Conservation (phyloP, 768 basidiomycete genomes). For the Pilatotrama ljubarskyi region DNA sequence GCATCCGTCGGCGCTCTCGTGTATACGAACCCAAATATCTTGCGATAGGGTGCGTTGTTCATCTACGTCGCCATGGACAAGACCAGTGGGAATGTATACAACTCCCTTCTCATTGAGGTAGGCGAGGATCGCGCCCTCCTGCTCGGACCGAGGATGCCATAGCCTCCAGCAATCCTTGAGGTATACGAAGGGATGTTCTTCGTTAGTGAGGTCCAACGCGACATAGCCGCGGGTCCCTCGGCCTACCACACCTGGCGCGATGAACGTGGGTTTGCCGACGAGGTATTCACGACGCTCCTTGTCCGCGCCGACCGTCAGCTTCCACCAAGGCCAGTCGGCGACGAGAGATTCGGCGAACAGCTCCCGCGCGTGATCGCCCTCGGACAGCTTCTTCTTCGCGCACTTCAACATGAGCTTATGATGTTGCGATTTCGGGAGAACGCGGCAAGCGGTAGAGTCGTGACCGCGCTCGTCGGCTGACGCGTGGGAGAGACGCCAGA, state of each 20-base stretch:
- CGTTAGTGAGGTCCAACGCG: background rate
- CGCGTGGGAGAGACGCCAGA: no score
- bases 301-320: background rate
- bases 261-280: background rate
- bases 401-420: no score
- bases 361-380: background rate
- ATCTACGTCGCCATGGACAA: background rate
- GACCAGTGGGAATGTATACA: background rate
- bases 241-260: background rate
- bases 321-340: background rate
- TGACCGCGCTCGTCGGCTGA: no score
- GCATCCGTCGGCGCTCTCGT: background rate
- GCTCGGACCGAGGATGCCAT: background rate
- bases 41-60: background rate
- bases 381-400: no score
- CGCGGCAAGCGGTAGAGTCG: no score
- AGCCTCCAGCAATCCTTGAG: slow-evolving; percentile 9
- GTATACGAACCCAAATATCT: background rate
- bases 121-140: slow-evolving; percentile 1
- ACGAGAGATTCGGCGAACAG: background rate
- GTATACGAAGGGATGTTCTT: background rate
- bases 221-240: background rate
- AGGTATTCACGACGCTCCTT: background rate
- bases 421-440: no score
- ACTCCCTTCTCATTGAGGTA: slow-evolving; percentile 2